Evolutionary conservation across 192 early-diverging fungal species (phyloP), one percentile per base, ranked within the genome.

Genomic region (Backusella westeae): DNA sequence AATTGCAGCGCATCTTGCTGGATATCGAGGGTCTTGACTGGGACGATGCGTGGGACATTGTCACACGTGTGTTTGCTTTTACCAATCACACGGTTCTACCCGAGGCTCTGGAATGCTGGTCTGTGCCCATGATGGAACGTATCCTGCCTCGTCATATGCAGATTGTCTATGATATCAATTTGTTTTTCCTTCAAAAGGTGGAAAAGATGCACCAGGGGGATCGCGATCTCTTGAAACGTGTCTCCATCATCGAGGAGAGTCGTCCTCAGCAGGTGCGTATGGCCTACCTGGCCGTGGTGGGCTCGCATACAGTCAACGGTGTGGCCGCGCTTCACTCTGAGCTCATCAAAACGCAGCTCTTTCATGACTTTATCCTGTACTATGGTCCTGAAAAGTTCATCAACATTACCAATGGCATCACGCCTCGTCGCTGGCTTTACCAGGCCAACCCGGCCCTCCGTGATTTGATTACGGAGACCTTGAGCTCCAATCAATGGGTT

Each of bases 51-150:
- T 99, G 97, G 97, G 88, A 89, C 17, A 94, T 94, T 75, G 91
- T 90, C 26, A 96, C 92, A 67, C 90, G 87, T 79, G 94, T 93
- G 1, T 99, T 97, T 87, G 96, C 95, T 29, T 98, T 97, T 82
- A 99, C 97, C 77, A 99, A 99, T 88, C 97, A 99, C 89, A 99
- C 97, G 2, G 95, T 99, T 29, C 89, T 99, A 73, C 97, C 97
- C 68, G 97, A 99, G 85, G 97, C 97, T 56, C 90, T 99, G 87
- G 97, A 99, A 86, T 92, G 91, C 79, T 99, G 97, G 97, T 90
- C 97, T 7, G 96, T 98, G 59, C 95, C 96, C 6, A 93, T 97
- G 87, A 81, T 99, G 76, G 87, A 91, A 80, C 92, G 97, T 78
- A 89, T 99, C 32, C 88, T 99, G 77, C 97, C 97, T 39, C 91